Percentiles rank a stretch among this genome's conserved stretches.
phyloP scores from a whole-genome alignment of 768 basidiomycete genomes.

The Trametes cinnabarina region DNA sequence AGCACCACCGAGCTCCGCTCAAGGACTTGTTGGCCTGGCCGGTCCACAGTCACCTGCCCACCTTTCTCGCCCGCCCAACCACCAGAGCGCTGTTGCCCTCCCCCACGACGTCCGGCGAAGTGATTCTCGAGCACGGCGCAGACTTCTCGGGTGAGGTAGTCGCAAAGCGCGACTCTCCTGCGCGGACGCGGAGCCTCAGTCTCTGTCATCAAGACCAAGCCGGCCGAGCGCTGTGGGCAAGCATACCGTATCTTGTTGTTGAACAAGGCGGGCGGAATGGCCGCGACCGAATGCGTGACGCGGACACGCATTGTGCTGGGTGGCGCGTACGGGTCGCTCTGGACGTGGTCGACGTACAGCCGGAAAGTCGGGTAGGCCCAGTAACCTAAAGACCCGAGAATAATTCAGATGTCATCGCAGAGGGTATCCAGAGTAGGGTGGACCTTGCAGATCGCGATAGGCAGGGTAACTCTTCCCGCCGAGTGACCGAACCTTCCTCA shows the following conservation, averaged over 20 bases:
- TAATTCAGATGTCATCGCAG: too few relatives aligned
- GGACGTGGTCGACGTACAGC: slow-evolving; percentile 15
- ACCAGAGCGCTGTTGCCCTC: background rate
- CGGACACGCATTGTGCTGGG: slow-evolving; percentile 16
- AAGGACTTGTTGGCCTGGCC: slow-evolving; percentile 20
- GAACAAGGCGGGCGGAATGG: slow-evolving; percentile 6
- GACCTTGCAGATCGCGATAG: slow-evolving; percentile 18
- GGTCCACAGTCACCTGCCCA: slow-evolving; percentile 12
- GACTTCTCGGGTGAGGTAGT: slow-evolving; percentile 10
- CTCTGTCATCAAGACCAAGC: background rate
- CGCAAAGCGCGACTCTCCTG: slow-evolving; percentile 14
- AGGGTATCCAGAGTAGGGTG: too few relatives aligned
- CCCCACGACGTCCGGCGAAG: background rate
- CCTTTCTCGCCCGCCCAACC: slow-evolving; percentile 17
- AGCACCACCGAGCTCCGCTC: slow-evolving; percentile 14
- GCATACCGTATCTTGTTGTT: slow-evolving; percentile 1
- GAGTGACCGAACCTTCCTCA: background rate
- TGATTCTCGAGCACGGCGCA: background rate
- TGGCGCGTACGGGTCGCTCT: slow-evolving; percentile 20
- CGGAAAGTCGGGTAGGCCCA: slow-evolving; percentile 10
- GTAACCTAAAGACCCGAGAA: background rate
- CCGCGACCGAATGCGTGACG: slow-evolving; percentile 5
- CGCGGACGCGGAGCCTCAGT: background rate
- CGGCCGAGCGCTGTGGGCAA: background rate
- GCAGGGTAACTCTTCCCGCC: slow-evolving; percentile 18